These are phyloP conservation scores for Raphanus raphanistrum DNA, from an alignment of 345 rosid genomes.

Conservation along the genomic window DNA sequence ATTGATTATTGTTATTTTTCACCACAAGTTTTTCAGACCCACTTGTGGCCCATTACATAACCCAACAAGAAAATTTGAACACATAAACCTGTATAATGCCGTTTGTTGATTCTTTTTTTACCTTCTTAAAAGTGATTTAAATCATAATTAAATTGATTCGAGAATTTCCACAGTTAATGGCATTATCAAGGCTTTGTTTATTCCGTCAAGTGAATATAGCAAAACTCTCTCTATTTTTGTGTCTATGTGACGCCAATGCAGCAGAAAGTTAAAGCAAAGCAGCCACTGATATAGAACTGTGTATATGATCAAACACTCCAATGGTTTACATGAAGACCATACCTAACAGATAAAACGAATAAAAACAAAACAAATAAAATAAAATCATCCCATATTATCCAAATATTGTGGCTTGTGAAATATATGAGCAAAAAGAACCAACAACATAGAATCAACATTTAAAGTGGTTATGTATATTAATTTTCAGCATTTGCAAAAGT, in stretches of 20 bases:
- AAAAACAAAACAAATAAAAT: background rate
- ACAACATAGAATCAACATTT: background rate
- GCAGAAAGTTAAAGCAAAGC: background rate
- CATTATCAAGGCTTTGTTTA: conserved; percentile 5
- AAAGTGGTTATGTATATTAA: background rate
- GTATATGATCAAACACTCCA: conserved; percentile 8
- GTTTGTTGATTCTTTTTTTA: background rate
- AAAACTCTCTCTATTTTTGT: background rate
- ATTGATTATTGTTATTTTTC: background rate
- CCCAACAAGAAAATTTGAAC: background rate
- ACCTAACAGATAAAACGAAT: background rate
- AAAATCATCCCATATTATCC: background rate
- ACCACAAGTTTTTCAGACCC: background rate
- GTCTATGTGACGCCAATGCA: background rate
- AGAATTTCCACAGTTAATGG: background rate
- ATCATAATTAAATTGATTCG: background rate
- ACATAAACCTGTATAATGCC: background rate
- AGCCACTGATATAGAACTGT: background rate
- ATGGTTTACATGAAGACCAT: background rate
- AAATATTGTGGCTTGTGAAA: background rate
- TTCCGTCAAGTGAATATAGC: background rate
- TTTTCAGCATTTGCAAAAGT: conserved; percentile 37
- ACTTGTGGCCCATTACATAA: background rate
- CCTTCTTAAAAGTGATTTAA: background rate
- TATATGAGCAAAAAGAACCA: background rate